These are phyloP conservation scores for Phytophthora ohioensis DNA, from an alignment of 352 stramenopile species.

Conservation along the genomic window DNA sequence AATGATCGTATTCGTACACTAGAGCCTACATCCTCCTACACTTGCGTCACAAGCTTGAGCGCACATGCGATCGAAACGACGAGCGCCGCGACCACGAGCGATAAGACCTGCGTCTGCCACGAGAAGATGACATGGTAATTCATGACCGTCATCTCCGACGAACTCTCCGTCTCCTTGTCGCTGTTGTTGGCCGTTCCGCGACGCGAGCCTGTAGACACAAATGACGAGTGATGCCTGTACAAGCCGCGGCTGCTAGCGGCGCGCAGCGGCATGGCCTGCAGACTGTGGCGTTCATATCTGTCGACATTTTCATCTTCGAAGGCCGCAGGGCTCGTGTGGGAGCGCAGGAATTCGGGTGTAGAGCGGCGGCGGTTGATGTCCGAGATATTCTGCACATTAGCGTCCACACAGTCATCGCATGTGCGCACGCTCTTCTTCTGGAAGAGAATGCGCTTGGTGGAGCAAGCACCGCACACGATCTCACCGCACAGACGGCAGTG, in stretches of 20 bases:
- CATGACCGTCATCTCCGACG: constrained; percentile 10
- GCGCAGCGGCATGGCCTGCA: constrained; percentile 23
- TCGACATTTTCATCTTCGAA: constrained; percentile 23
- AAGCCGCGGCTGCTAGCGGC: constrained; percentile 20
- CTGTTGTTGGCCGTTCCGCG: neutral
- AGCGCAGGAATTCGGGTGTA: constrained; percentile 39
- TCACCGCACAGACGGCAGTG: constrained; percentile 84
- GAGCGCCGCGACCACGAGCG: constrained; percentile 27
- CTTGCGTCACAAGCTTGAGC: constrained; percentile 26
- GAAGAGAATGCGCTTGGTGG: constrained; percentile 75
- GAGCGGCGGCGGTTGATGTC: constrained; percentile 55
- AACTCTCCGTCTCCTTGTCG: constrained; percentile 9
- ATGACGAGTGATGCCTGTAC: constrained; percentile 21
- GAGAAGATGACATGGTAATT: constrained; percentile 27
- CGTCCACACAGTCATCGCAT: constrained; percentile 80
- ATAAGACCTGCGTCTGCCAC: constrained; percentile 33
- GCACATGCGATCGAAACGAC: constrained; percentile 28
- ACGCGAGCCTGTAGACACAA: constrained; percentile 7
- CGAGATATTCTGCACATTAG: constrained; percentile 61
- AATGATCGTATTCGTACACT: constrained; percentile 44
- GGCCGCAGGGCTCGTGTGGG: constrained; percentile 26
- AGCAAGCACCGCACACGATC: constrained; percentile 79
- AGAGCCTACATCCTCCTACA: constrained; percentile 33
- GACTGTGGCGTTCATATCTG: constrained; percentile 33
- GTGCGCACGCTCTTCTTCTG: constrained; percentile 77